A percentile compares a stretch with the other conserved stretches of the same genome.
Evolutionary conservation across 768 basidiomycete species (phyloP).

Genomic region (Coprinopsis marcescibilis): DNA sequence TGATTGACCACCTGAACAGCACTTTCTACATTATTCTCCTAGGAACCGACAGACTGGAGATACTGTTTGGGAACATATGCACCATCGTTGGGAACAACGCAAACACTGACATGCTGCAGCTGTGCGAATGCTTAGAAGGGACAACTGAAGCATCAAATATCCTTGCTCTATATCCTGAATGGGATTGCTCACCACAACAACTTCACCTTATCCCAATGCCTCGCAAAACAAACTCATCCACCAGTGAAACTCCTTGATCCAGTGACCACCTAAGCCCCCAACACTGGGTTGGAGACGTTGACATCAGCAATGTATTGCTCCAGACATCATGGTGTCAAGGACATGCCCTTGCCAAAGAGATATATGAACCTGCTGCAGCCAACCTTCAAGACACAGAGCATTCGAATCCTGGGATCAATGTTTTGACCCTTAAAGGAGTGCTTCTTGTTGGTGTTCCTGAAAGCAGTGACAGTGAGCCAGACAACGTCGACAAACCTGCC

Average conservation of each 20-base stretch:
- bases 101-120: conserved; percentile 22
- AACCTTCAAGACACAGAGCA: no score
- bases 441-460: no score
- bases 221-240: no score
- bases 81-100: conserved; percentile 26
- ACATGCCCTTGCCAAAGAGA: no score
- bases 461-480: no score
- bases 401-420: no score
- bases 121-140: conserved; percentile 20
- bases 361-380: no score
- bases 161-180: conserved; percentile 27
- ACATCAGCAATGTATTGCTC: conserved; percentile 19
- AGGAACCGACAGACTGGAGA: conserved; percentile 30
- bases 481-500: no score
- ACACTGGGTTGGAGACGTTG: conserved; percentile 23
- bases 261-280: conserved; percentile 28
- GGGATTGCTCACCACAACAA: conserved; percentile 27
- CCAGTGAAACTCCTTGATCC: conserved; percentile 13
- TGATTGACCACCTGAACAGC: conserved; percentile 21
- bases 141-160: conserved; percentile 26
- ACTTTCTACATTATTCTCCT: conserved; percentile 28
- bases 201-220: conserved; percentile 21
- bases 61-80: conserved; percentile 23
- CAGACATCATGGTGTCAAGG: conserved; percentile 28
- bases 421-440: no score